A percentile compares a stretch with the other conserved stretches of the same genome.
These are phyloP conservation scores for Epichloe scottii DNA, from an alignment of 2,329 filamentous ascomycete species.

Conservation along the genomic window DNA sequence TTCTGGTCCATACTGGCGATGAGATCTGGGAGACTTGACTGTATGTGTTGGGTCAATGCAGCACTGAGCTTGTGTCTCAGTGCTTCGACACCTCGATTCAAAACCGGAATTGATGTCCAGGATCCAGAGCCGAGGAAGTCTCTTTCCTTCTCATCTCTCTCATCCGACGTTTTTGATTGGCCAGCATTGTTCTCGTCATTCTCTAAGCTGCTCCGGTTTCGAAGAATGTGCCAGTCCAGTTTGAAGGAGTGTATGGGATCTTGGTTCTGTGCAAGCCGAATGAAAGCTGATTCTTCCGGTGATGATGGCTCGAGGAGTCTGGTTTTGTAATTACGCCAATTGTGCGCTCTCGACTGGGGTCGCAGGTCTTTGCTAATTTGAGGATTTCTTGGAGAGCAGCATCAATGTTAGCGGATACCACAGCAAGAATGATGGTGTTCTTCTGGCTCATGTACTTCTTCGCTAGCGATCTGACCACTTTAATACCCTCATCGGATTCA, in stretches of 20 bases:
- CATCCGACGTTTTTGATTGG: not conserved
- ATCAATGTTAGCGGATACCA: conserved; percentile 37
- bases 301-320: conserved; percentile 28
- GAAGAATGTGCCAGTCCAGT: conserved; percentile 30
- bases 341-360: conserved; percentile 32
- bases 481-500: conserved; percentile 18
- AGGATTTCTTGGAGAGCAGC: conserved; percentile 40
- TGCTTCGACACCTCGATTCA: conserved; percentile 5
- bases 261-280: not conserved
- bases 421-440: conserved; percentile 47
- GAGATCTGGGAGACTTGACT: conserved; percentile 4
- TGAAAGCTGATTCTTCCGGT: conserved; percentile 14
- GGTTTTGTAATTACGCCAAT: conserved; percentile 47
- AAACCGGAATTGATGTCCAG: conserved; percentile 10
- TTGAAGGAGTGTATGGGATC: conserved; percentile 13
- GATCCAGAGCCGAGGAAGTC: conserved; percentile 15
- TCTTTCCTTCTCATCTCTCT: conserved; percentile 16
- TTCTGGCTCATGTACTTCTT: conserved; percentile 41
- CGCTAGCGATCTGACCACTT: conserved; percentile 25
- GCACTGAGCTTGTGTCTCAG: conserved; percentile 7
- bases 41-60: conserved; percentile 3
- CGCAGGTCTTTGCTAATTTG: conserved; percentile 27
- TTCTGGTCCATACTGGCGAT: conserved; percentile 7
- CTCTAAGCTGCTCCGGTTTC: conserved; percentile 23
- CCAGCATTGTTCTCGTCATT: conserved; percentile 11